Evolutionary conservation across 108 stramenopile species (phyloP).

Genomic region (Nitzschia palea): DNA sequence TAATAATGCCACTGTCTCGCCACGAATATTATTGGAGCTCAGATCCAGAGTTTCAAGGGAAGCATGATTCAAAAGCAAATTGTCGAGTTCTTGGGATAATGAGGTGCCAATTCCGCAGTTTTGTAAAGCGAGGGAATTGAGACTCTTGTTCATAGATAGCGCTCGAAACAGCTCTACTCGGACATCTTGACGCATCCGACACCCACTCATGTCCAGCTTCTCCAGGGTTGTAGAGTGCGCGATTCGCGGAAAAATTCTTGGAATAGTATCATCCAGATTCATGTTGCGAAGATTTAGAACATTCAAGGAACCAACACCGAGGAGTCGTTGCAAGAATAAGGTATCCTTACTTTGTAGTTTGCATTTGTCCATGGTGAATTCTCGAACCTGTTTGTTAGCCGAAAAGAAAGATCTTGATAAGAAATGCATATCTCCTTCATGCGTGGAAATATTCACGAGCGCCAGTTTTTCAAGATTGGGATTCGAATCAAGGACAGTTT

Average conservation of each 20-base stretch:
- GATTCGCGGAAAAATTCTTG: background rate
- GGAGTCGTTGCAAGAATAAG: background rate
- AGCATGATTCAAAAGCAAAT: background rate
- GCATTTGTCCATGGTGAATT: slow-evolving; percentile 7
- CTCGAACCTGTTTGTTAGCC: slow-evolving; percentile 2
- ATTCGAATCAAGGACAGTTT: slow-evolving; percentile 1
- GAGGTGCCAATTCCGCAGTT: slow-evolving; percentile 16
- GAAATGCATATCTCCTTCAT: slow-evolving; percentile 2
- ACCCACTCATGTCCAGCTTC: slow-evolving; percentile 2
- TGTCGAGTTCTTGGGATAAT: background rate
- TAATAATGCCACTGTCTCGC: background rate
- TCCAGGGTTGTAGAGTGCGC: background rate
- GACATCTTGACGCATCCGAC: background rate
- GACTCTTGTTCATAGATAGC: background rate
- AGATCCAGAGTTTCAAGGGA: slow-evolving; percentile 14
- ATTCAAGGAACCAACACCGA: slow-evolving; percentile 1
- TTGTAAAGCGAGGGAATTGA: slow-evolving; percentile 21
- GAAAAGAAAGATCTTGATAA: slow-evolving; percentile 14
- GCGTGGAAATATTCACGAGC: slow-evolving; percentile 4
- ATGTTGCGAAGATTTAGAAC: slow-evolving; percentile 3
- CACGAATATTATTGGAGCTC: slow-evolving; percentile 18
- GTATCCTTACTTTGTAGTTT: background rate
- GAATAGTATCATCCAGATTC: background rate
- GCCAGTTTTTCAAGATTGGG: background rate
- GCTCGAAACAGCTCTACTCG: background rate